These are phyloP conservation scores for Casuarina glauca DNA, from an alignment of 306 rosid species.

Conservation along the genomic window DNA sequence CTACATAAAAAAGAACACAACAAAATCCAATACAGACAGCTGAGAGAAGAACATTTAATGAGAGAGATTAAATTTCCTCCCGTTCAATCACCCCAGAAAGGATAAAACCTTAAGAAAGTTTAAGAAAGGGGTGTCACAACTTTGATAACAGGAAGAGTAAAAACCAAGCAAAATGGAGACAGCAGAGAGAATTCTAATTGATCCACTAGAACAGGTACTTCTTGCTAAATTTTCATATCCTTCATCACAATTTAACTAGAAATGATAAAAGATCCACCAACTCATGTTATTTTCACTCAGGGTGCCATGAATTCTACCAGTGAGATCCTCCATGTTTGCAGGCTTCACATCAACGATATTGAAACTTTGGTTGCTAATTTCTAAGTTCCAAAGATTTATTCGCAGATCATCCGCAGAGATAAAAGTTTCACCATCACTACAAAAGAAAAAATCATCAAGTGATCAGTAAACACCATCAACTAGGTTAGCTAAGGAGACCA, in stretches of 20 bases:
- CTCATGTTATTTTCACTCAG: not conserved
- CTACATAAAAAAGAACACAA: not conserved
- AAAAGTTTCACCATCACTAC: slow-evolving; percentile 98
- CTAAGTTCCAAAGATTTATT: slow-evolving; percentile 98
- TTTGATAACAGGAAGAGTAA: not conserved
- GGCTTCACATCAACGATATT: slow-evolving; percentile 98
- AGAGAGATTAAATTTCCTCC: not conserved
- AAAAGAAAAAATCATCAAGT: slow-evolving; percentile 25
- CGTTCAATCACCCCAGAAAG: not conserved
- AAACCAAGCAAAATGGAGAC: slow-evolving; percentile 2
- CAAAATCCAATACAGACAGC: not conserved
- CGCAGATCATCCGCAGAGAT: slow-evolving; percentile 98
- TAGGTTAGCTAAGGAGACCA: not conserved
- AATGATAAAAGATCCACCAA: slow-evolving; percentile 9
- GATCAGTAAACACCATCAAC: slow-evolving; percentile 2
- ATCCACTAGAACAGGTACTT: not conserved
- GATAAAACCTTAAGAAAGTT: not conserved
- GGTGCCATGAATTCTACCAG: slow-evolving; percentile 56
- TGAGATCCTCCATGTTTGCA: slow-evolving; percentile 98
- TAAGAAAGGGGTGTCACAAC: not conserved
- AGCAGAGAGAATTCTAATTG: not conserved
- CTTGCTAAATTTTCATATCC: slow-evolving; percentile 7
- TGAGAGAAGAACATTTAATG: not conserved
- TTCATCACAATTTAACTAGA: not conserved
- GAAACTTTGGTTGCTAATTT: slow-evolving; percentile 97